Evolutionary conservation across 805 yeast genomes (phyloP), one percentile per base, ranked within the genome.

Genomic region (Myxozyma vanderwaltii): DNA sequence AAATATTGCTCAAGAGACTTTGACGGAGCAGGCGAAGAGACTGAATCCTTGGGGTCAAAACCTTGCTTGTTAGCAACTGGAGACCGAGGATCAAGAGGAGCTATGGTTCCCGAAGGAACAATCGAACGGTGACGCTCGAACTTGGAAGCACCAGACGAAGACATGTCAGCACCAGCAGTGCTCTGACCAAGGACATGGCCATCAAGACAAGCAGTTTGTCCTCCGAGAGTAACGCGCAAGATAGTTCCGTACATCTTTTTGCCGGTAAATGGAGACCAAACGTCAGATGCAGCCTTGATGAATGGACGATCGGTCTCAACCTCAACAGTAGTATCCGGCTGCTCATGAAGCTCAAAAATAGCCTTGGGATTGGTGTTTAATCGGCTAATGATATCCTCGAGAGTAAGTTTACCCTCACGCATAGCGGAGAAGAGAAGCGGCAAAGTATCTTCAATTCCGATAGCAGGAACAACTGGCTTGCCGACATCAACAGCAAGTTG

Each of bases 351-450:
- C 68, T 86, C 88, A 78, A 92, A 91, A 70, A 92, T 89, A 68
- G 77, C 79, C 69, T 85, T 82, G 66, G 97, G 97, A 70, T 85
- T 86, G 67, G 85, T 85, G 75, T 91, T 89, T 75, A 92, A 80
- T 70, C 87, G 86, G 63, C 76, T 70, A 59, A 85, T 80, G 65
- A 92, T 84, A 69, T 89, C 95, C 15, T 80, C 85, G 63, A 88
- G 71, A 12, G 94, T 83, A 66, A 92, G 78, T 66, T 79, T 83
- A 56, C 88, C 88, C 36, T 84, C 86, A 54, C 81, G 79, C 58
- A 91, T 91, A 54, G 96, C 97, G 44, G 86, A 78, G 66, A 91
- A 78, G 66, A 92, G 79, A 71, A 91, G 79, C 68, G 96, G 96
- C 61, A 91, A 75, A 46, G 91, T 84, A 73, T 89, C 96, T 56